Conservation (phyloP, 257 asterid species). For the Thymus quinquecostatus region DNA sequence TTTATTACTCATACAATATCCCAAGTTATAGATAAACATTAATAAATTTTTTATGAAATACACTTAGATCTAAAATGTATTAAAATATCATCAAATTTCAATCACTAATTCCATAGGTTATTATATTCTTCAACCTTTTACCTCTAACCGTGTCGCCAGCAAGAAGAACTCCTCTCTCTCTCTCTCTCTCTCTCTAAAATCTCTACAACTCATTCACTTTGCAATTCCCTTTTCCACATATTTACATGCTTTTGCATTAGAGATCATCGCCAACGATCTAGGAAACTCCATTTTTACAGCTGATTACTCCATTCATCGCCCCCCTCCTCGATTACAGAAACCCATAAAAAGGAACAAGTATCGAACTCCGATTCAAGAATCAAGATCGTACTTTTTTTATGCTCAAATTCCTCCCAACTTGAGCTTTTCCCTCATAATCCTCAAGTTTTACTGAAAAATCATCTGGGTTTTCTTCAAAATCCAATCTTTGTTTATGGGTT, state of each 20-base stretch:
- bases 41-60: too few species aligned
- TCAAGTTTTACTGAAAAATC: constrained; percentile 30
- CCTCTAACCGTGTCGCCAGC: background rate
- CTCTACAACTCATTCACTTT: background rate
- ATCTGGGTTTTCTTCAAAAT: constrained; percentile 35
- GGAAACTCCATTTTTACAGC: constrained; percentile 41
- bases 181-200: constrained; percentile 35
- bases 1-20: too few species aligned
- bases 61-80: too few species aligned
- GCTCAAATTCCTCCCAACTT: background rate
- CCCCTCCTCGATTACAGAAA: constrained; percentile 16
- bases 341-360: constrained; percentile 7
- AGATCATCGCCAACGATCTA: constrained; percentile 47
- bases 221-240: constrained; percentile 2
- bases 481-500: constrained; percentile 3
- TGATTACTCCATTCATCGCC: constrained; percentile 28
- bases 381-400: constrained; percentile 23
- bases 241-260: constrained; percentile 29
- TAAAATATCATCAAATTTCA: too few species aligned
- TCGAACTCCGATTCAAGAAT: constrained; percentile 31
- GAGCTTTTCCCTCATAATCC: background rate
- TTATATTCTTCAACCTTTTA: background rate
- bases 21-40: too few species aligned
- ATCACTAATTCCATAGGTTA: background rate
- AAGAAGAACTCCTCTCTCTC: background rate